Evolutionary conservation across 495 filamentous ascomycete species (phyloP).

Genomic region (Sporormia fimetaria): DNA sequence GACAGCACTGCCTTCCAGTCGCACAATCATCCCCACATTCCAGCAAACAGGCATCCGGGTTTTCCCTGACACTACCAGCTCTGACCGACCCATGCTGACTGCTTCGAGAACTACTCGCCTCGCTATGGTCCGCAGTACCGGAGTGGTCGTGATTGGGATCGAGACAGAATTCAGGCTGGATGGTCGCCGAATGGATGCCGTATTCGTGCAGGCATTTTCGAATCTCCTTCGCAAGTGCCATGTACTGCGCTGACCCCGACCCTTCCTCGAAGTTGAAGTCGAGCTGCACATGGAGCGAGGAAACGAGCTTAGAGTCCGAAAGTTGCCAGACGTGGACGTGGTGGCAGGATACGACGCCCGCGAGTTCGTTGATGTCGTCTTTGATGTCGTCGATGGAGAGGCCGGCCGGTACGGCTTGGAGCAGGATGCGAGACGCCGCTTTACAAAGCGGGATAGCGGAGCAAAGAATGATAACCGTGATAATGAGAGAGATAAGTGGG

Average conservation of each 20-base stretch:
- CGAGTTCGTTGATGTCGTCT: constrained; percentile 73
- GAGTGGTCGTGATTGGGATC: constrained; percentile 44
- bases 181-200: constrained; percentile 95
- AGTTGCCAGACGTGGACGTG: constrained; percentile 97
- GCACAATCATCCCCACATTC: constrained; percentile 79
- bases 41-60: constrained; percentile 58
- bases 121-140: constrained; percentile 13
- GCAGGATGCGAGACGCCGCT: constrained; percentile 83
- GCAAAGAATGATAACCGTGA: constrained; percentile 84
- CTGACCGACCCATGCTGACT: constrained; percentile 26
- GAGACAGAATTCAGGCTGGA: constrained; percentile 86
- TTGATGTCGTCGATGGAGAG: constrained; percentile 84
- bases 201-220: constrained; percentile 83
- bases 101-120: constrained; percentile 29
- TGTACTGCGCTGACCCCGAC: constrained; percentile 67
- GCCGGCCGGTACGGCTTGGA: constrained; percentile 82
- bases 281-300: constrained; percentile 84
- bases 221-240: constrained; percentile 71
- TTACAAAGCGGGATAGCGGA: constrained; percentile 88
- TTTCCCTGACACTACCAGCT: constrained; percentile 42
- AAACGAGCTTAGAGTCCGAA: constrained; percentile 83
- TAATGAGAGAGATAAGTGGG: constrained; percentile 86
- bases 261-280: constrained; percentile 61
- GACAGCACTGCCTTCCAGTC: constrained; percentile 61
- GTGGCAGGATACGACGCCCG: constrained; percentile 78